Conservation (phyloP, 2,329 filamentous ascomycete genomes). For the Alternaria gansuensis region DNA sequence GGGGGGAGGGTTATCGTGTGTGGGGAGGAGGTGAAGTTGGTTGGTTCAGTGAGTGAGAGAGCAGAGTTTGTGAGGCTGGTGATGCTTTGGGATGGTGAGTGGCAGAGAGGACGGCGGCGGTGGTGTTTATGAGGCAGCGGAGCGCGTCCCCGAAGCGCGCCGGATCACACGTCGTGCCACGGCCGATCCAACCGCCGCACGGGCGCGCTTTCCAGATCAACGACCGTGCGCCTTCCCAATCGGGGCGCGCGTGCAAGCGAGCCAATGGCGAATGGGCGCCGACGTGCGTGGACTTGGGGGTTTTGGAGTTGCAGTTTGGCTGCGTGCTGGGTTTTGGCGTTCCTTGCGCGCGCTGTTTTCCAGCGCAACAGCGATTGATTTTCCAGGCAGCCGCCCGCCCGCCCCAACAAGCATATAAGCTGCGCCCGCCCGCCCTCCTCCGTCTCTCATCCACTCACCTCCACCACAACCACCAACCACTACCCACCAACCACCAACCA, state of each 20-base stretch:
- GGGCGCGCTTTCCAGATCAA: slow-evolving; percentile 46
- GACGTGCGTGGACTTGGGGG: slow-evolving; percentile 19
- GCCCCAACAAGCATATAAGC: slow-evolving; percentile 50
- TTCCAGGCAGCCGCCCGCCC: slow-evolving; percentile 50
- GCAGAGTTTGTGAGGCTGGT: slow-evolving; percentile 17
- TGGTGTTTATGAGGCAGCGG: slow-evolving; percentile 40
- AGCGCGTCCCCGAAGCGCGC: slow-evolving; percentile 33
- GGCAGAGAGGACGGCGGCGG: slow-evolving; percentile 26
- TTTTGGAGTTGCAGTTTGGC: slow-evolving; percentile 34
- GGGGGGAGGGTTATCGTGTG: slow-evolving; percentile 30
- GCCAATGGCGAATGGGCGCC: slow-evolving; percentile 32
- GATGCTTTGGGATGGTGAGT: slow-evolving; percentile 29
- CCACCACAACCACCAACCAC: slow-evolving; percentile 30
- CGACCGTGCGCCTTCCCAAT: slow-evolving; percentile 43
- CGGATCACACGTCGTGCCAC: slow-evolving; percentile 38
- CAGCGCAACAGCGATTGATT: slow-evolving; percentile 43
- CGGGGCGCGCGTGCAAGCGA: slow-evolving; percentile 33
- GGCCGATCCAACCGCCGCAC: slow-evolving; percentile 46
- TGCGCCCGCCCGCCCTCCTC: slow-evolving; percentile 47
- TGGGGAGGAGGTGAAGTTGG: slow-evolving; percentile 5
- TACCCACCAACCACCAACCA: slow-evolving; percentile 22
- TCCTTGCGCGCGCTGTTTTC: slow-evolving; percentile 37
- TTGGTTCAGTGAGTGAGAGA: slow-evolving; percentile 5
- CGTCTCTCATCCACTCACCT: slow-evolving; percentile 50
- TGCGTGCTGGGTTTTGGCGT: slow-evolving; percentile 29